Conservation (phyloP, 352 stramenopile genomes). For the Globisporangium parvum region DNA sequence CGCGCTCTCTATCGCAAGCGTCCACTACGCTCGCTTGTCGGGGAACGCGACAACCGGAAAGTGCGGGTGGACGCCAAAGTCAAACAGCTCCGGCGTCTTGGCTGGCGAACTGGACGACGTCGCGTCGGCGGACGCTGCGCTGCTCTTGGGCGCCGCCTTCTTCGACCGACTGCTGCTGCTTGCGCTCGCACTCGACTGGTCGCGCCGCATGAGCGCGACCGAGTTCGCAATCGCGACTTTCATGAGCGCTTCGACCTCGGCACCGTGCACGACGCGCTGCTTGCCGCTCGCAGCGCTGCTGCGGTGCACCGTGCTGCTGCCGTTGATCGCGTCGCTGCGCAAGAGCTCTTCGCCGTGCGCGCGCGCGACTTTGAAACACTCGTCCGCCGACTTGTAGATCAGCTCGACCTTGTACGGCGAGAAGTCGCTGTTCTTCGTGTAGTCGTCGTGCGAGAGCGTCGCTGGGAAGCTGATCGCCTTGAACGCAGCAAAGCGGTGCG, state of each 20-base stretch:
- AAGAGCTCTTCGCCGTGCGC: constrained; percentile 48
- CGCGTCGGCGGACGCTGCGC: background rate
- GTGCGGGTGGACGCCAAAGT: constrained; percentile 65
- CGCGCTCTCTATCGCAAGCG: background rate
- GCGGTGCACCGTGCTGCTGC: background rate
- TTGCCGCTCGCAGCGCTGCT: constrained; percentile 8
- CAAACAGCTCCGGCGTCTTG: constrained; percentile 27
- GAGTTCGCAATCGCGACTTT: constrained; percentile 65
- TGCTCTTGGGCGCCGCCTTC: constrained; percentile 23
- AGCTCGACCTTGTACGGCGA: constrained; percentile 59
- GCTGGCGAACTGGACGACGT: background rate
- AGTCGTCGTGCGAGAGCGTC: constrained; percentile 65
- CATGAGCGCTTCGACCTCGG: constrained; percentile 49
- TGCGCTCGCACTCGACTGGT: constrained; percentile 23
- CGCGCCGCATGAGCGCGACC: constrained; percentile 45
- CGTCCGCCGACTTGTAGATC: constrained; percentile 80
- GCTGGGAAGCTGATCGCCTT: constrained; percentile 67
- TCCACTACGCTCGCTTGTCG: constrained; percentile 10
- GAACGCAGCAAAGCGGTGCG: constrained; percentile 75
- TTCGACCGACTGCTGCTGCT: constrained; percentile 14
- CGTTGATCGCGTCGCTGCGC: constrained; percentile 23
- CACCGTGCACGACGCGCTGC: constrained; percentile 18
- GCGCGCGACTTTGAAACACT: constrained; percentile 76
- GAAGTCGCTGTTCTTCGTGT: constrained; percentile 75
- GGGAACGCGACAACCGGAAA: constrained; percentile 57